Percentiles rank a stretch among this genome's conserved stretches.
phyloP scores from a whole-genome alignment of 1,139 yeast genomes.

The Yamadazyma spencermartinsiae region DNA sequence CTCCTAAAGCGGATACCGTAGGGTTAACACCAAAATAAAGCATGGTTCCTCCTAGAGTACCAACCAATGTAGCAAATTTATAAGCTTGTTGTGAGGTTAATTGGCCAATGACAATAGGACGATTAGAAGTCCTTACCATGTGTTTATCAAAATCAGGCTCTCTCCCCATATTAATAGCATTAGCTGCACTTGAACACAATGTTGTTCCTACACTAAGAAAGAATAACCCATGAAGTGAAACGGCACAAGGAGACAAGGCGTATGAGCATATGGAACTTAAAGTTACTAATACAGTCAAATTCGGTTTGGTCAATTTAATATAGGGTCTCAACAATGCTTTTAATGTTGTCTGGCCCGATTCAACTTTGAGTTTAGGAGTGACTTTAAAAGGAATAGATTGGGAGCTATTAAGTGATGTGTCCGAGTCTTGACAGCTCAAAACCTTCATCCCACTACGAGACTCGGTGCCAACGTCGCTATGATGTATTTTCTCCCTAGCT shows the following conservation, averaged over 20 bases:
- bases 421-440: constrained; percentile 41
- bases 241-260: constrained; percentile 84
- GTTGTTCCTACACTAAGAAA: constrained; percentile 84
- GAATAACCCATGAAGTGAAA: constrained; percentile 65
- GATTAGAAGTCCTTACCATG: constrained; percentile 84
- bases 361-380: constrained; percentile 28
- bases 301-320: constrained; percentile 82
- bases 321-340: constrained; percentile 55
- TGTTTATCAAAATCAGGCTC: constrained; percentile 86
- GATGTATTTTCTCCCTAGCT: not conserved
- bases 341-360: constrained; percentile 17
- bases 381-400: constrained; percentile 60
- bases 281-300: constrained; percentile 83
- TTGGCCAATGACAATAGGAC: constrained; percentile 90
- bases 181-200: constrained; percentile 88
- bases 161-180: constrained; percentile 95
- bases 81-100: constrained; percentile 78
- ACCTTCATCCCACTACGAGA: constrained; percentile 22
- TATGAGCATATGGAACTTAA: constrained; percentile 91
- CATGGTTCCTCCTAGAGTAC: constrained; percentile 67
- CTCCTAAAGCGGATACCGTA: constrained; percentile 77
- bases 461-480: constrained; percentile 12
- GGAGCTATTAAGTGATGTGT: constrained; percentile 14
- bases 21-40: constrained; percentile 83
- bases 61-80: constrained; percentile 72